Conservation (phyloP, 2,329 filamentous ascomycete genomes). For the Lecanosticta acicola region DNA sequence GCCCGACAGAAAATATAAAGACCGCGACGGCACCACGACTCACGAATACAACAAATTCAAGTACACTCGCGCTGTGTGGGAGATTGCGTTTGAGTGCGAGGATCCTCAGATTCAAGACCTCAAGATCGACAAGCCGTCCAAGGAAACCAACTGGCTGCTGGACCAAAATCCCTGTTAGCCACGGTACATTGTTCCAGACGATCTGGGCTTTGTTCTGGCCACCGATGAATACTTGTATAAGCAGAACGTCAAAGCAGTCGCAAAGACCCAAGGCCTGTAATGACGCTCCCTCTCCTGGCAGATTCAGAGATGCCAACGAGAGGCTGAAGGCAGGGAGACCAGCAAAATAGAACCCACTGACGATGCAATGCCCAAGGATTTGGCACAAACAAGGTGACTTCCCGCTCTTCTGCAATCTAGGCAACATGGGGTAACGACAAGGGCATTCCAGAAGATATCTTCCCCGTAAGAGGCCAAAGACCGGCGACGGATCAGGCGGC, state of each 20-base stretch:
- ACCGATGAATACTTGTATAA: constrained; percentile 7
- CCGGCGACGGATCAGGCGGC: not conserved
- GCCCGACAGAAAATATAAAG: no score
- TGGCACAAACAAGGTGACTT: no score
- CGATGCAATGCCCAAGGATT: no score
- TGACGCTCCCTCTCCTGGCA: no score
- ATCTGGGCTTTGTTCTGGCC: constrained; percentile 4
- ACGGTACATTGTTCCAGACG: constrained; percentile 3
- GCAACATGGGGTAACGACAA: no score
- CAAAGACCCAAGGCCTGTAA: no score
- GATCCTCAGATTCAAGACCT: no score
- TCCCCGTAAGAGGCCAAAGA: constrained; percentile 1
- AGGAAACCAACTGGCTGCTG: constrained; percentile 3
- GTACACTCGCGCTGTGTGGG: constrained; percentile 4
- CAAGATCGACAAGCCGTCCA: not conserved
- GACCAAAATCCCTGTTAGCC: constrained; percentile 11
- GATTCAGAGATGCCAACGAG: no score
- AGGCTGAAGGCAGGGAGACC: no score
- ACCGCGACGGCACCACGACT: not conserved
- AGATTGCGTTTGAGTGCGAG: constrained; percentile 2
- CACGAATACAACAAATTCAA: not conserved
- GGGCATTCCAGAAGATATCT: no score
- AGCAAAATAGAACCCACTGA: no score
- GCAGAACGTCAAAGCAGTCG: not conserved
- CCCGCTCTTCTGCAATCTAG: no score